Evolutionary conservation across 208 protist species (phyloP).

Genomic region (Wallacemonas sp.): DNA sequence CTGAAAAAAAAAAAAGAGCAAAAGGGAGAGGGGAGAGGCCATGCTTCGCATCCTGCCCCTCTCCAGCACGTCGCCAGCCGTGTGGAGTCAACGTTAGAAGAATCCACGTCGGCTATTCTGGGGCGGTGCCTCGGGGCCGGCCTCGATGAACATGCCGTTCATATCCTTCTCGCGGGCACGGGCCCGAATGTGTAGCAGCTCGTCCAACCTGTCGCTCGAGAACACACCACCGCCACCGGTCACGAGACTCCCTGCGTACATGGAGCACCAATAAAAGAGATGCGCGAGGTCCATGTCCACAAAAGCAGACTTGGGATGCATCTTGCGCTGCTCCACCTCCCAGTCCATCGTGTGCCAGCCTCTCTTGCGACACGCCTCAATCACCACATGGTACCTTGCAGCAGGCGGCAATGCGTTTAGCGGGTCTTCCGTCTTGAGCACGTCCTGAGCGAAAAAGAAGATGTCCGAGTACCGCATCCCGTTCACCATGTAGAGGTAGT

Average conservation of each 20-base stretch:
- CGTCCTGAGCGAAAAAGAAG: slow-evolving; percentile 38
- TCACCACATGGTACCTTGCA: slow-evolving; percentile 53
- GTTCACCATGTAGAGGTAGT: slow-evolving; percentile 69
- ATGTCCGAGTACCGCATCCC: slow-evolving; percentile 79
- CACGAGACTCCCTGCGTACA: slow-evolving; percentile 44
- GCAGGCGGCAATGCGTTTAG: slow-evolving; percentile 56
- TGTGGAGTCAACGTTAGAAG: slow-evolving; percentile 20
- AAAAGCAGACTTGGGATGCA: slow-evolving; percentile 35
- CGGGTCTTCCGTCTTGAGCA: slow-evolving; percentile 63
- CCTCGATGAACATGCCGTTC: slow-evolving; percentile 22
- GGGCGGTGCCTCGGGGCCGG: slow-evolving; percentile 24
- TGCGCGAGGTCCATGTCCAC: slow-evolving; percentile 60
- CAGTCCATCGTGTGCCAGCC: slow-evolving; percentile 69
- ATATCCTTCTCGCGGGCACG: slow-evolving; percentile 10
- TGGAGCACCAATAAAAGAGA: slow-evolving; percentile 57
- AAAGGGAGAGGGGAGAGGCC: neutral
- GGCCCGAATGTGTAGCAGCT: slow-evolving; percentile 24
- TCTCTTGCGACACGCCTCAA: slow-evolving; percentile 52
- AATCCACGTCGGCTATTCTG: slow-evolving; percentile 22
- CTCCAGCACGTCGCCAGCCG: neutral
- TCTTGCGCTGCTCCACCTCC: slow-evolving; percentile 50
- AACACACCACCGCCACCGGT: slow-evolving; percentile 51
- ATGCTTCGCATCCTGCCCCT: neutral
- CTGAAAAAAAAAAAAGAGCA: neutral
- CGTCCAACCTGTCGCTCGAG: slow-evolving; percentile 33